Evolutionary conservation across 1,284 basidiomycete species (phyloP).

Genomic region (Rhodotorula sp.): DNA sequence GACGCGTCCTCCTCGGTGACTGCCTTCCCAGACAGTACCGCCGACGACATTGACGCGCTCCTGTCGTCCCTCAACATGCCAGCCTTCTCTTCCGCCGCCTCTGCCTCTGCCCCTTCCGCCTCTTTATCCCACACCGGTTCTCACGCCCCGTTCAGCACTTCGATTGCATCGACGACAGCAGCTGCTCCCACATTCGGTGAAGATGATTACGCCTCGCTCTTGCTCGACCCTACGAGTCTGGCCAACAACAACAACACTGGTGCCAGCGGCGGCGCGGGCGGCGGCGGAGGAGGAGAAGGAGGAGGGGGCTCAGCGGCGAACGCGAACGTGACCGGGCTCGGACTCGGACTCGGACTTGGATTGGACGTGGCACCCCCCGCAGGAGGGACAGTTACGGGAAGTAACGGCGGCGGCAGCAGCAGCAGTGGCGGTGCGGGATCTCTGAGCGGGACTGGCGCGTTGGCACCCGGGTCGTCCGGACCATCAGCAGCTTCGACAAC

Average conservation of each 20-base stretch:
- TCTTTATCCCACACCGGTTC: neutral
- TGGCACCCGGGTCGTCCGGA: neutral
- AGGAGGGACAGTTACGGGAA: neutral
- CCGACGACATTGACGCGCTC: slow-evolving; percentile 23
- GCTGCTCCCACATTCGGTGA: neutral
- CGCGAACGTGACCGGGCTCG: neutral
- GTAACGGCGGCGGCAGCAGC: neutral
- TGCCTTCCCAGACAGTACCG: neutral
- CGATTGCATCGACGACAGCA: neutral
- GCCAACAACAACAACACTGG: neutral
- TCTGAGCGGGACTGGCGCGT: neutral
- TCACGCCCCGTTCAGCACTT: neutral
- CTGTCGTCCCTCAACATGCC: slow-evolving; percentile 24
- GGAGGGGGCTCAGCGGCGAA: neutral
- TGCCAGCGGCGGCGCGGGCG: neutral
- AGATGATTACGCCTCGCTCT: neutral
- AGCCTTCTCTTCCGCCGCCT: neutral
- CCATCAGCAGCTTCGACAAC: neutral
- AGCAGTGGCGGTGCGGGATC: neutral
- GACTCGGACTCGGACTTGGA: neutral
- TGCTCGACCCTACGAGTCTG: neutral
- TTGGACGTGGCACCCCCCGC: neutral
- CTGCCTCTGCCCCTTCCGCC: neutral
- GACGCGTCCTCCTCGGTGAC: neutral
- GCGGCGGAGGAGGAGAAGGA: too few species aligned